Evolutionary conservation across 495 filamentous ascomycete species (phyloP).

Genomic region (Hyphodiscus hymeniophilus): DNA sequence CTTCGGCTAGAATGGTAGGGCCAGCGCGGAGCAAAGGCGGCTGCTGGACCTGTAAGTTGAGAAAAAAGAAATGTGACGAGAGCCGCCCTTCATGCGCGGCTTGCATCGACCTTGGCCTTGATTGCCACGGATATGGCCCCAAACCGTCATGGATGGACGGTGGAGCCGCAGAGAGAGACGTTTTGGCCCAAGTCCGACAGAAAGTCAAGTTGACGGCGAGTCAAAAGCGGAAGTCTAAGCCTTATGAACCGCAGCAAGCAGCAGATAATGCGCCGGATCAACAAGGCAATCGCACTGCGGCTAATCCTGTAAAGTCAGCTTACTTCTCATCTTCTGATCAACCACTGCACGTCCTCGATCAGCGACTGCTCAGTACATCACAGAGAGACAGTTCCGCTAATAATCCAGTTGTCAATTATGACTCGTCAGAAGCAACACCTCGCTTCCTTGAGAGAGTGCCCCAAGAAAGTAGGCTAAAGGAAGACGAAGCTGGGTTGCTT

Average conservation of each 20-base stretch:
- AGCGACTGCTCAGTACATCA: no score
- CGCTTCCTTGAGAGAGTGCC: not conserved
- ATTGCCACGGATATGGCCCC: not conserved
- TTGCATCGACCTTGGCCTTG: slow-evolving; percentile 7
- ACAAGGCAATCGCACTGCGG: no score
- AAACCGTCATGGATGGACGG: slow-evolving; percentile 1
- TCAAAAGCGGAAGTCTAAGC: not conserved
- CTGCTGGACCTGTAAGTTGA: slow-evolving; percentile 32
- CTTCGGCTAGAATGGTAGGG: no score
- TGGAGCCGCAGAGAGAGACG: not conserved
- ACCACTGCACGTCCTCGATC: no score
- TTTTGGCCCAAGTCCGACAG: not conserved
- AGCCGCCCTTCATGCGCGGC: slow-evolving; percentile 21
- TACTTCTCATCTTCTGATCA: no score
- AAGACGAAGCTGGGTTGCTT: not conserved
- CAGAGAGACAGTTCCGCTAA: no score
- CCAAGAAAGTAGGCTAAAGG: not conserved
- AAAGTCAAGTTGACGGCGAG: not conserved
- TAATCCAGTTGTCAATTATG: no score
- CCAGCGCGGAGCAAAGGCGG: slow-evolving; percentile 15
- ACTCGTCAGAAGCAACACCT: no score
- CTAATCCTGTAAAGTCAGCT: no score
- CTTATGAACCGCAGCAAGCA: no score
- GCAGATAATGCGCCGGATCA: no score
- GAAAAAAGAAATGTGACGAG: slow-evolving; percentile 33